Percentiles rank a stretch among this genome's conserved stretches.
Evolutionary conservation across 306 rosid species (phyloP).

Genomic region (Argentina anserina): DNA sequence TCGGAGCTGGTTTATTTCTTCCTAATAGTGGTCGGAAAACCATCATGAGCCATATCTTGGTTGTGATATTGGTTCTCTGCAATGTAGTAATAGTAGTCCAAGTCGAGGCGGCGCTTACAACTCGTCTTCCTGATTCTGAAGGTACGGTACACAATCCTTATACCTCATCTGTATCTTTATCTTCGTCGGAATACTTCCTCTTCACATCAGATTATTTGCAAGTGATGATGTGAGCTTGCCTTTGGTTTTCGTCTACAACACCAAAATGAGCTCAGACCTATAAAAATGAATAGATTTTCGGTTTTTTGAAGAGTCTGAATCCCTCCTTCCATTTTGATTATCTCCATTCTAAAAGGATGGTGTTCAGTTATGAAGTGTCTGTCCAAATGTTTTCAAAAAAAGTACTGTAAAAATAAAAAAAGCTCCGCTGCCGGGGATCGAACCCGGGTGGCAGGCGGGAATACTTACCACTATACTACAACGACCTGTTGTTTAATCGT

Average conservation of each 20-base stretch:
- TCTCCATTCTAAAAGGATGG: too few species aligned
- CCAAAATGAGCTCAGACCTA: background rate
- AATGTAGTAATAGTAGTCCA: background rate
- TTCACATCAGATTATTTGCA: background rate
- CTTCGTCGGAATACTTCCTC: background rate
- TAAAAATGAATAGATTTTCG: background rate
- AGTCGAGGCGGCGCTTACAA: background rate
- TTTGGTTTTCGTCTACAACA: background rate
- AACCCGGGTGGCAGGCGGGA: conserved; percentile 9
- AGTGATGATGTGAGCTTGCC: background rate
- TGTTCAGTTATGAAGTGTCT: too few species aligned
- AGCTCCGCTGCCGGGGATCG: background rate
- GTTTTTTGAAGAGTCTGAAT: background rate
- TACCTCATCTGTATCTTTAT: background rate
- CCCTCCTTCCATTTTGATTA: background rate
- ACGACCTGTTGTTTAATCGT: background rate
- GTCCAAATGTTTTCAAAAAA: too few species aligned
- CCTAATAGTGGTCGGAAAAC: background rate
- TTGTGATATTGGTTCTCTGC: background rate
- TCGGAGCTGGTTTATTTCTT: background rate
- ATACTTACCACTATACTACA: conserved; percentile 8
- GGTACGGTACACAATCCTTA: background rate
- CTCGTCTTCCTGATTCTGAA: background rate
- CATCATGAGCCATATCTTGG: background rate
- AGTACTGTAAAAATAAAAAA: background rate